These are phyloP conservation scores for Lenwebbia sp. DNA, from an alignment of 345 rosid genomes.

Conservation along the genomic window DNA sequence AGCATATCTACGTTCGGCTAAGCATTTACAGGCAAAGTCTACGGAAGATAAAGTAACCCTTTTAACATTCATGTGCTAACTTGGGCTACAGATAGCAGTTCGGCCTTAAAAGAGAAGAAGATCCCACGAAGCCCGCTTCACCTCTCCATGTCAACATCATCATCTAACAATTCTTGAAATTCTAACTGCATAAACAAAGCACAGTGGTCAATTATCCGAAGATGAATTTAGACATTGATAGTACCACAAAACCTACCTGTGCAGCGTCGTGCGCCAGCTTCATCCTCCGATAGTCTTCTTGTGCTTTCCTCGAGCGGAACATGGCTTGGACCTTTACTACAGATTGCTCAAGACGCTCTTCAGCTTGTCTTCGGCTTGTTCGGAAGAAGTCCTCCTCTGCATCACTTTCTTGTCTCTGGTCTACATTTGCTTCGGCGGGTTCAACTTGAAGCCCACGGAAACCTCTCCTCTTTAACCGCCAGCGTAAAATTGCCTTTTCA, in stretches of 20 bases:
- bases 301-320: slow-evolving; percentile 97
- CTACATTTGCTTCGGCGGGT: slow-evolving; percentile 10
- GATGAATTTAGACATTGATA: neutral
- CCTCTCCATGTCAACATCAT: slow-evolving; percentile 16
- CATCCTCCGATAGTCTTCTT: slow-evolving; percentile 78
- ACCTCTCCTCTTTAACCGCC: slow-evolving; percentile 86
- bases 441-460: slow-evolving; percentile 72
- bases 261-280: slow-evolving; percentile 57
- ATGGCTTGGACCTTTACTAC: slow-evolving; percentile 81
- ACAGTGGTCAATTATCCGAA: neutral
- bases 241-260: slow-evolving; percentile 23
- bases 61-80: neutral
- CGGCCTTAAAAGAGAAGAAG: neutral
- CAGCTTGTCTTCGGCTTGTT: slow-evolving; percentile 76
- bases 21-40: neutral
- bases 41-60: neutral
- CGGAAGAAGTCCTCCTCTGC: slow-evolving; percentile 63
- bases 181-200: slow-evolving; percentile 48
- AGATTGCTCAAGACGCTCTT: slow-evolving; percentile 81
- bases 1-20: neutral
- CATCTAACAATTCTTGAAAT: slow-evolving; percentile 23
- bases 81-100: neutral
- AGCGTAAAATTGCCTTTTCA: slow-evolving; percentile 81
- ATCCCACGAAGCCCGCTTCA: slow-evolving; percentile 3
- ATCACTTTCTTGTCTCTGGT: slow-evolving; percentile 26